A percentile compares a stretch with the other conserved stretches of the same genome.
Evolutionary conservation across 106 monocot genomes (phyloP).

Genomic region (Narthecium ossifragum): DNA sequence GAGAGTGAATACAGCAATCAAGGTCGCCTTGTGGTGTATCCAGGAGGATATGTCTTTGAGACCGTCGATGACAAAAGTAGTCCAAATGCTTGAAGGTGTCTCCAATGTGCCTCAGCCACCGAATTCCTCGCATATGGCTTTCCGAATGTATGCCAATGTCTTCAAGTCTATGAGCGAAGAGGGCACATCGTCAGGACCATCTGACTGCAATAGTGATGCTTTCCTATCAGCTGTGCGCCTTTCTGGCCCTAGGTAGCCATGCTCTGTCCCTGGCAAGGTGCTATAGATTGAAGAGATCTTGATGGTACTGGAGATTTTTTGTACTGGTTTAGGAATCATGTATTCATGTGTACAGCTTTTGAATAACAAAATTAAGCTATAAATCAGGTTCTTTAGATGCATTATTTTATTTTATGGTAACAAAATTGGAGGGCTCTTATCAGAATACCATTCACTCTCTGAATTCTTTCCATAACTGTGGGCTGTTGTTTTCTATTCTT

Average conservation of each 20-base stretch:
- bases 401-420: no score
- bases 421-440: no score
- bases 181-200: constrained; percentile 45
- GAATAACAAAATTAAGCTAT: no score
- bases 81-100: constrained; percentile 76
- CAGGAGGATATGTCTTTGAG: constrained; percentile 66
- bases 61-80: constrained; percentile 68
- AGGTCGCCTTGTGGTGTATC: constrained; percentile 85
- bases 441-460: no score
- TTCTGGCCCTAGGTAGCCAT: constrained; percentile 69
- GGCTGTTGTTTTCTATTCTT: no score
- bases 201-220: constrained; percentile 67
- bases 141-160: constrained; percentile 51
- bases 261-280: no score
- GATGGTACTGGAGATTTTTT: no score
- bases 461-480: no score
- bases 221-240: constrained; percentile 65
- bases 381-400: no score
- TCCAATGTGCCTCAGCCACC: constrained; percentile 45
- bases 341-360: no score
- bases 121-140: constrained; percentile 46
- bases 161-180: constrained; percentile 66
- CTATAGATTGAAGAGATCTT: no score
- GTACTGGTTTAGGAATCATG: no score
- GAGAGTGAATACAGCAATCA: constrained; percentile 39